Evolutionary conservation across 352 stramenopile genomes (phyloP), one percentile per base, ranked within the genome.

Genomic region (Phytophthora macrochlamydospora): DNA sequence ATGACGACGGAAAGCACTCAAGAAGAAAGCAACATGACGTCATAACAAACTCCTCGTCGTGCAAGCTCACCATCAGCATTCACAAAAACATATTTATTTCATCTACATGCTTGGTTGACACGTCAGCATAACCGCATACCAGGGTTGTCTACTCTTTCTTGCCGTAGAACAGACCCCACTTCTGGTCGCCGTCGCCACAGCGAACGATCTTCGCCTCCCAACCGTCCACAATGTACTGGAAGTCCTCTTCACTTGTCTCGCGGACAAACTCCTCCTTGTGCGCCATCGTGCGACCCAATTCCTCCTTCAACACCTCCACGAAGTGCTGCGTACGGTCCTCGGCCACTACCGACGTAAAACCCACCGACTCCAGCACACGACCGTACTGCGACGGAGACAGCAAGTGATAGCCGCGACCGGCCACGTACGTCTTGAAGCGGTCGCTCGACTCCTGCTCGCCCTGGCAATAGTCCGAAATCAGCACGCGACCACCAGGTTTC

Each of bases 401-500:
- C 53, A 92, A 56, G 68, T 92, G 79, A 45, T 92, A 90, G 1
- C 83, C 83, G n/a, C 83, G 83, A 50, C 75, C 68, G 9, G 71
- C 70, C 8, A 92, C 81, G 44, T 92, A 92, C 44, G 63, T 52
- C 48, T 85, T 80, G 59, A 90, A 92, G 33, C 77, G 80, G 29
- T 81, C 67, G 18, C 71, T 75, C 7, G 65, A 42, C 28, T 80
- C 68, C 42, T 87, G 69, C n/a, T 90, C 80, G 29, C 83, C 83
- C 28, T 74, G 75, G 58, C 83, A 91, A 62, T 91, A 91, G 74
- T 92, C 83, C 29, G 83, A 89, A 50, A 92, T 88, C 6, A 92
- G 61, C 45, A 92, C 54, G 8, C 72, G 70, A 40, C 83, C 83
- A 9, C 83, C 79, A 49, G 81, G 83, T 58, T 89, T 89, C 44